Evolutionary conservation across 1,284 basidiomycete species (phyloP).

Genomic region (Athelia psychrophila): DNA sequence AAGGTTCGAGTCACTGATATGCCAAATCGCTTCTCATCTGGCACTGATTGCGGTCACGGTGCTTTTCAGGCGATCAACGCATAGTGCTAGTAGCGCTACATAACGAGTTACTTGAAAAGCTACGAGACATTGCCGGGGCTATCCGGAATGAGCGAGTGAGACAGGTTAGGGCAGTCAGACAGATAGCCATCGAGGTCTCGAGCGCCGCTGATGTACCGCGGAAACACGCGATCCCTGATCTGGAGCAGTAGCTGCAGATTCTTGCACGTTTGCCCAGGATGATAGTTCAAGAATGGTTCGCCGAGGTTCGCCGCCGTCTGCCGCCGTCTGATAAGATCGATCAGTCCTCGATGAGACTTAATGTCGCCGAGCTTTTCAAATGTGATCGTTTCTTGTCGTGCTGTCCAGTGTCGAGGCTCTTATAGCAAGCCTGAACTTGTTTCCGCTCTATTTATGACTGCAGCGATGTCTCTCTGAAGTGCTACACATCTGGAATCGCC

Average conservation of each 20-base stretch:
- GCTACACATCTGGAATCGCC: neutral
- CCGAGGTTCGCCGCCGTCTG: no score
- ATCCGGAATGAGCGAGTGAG: neutral
- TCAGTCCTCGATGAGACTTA: no score
- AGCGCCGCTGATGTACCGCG: neutral
- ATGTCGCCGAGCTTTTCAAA: no score
- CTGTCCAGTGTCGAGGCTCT: no score
- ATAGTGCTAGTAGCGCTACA: constrained; percentile 21
- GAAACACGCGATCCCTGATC: neutral
- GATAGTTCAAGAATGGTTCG: no score
- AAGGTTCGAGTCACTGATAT: constrained; percentile 19
- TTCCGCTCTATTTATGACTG: no score
- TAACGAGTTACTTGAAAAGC: constrained; percentile 18
- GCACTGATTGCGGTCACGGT: neutral
- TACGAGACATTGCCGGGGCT: constrained; percentile 25
- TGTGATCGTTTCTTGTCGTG: no score
- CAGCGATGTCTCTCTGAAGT: no score
- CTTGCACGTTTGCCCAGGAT: no score
- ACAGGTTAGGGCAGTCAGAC: neutral
- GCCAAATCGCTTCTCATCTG: neutral
- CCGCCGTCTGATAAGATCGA: no score
- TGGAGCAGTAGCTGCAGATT: neutral
- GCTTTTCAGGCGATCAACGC: constrained; percentile 24
- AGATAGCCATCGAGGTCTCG: constrained; percentile 1
- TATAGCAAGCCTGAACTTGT: no score